phyloP scores from a whole-genome alignment of 78 protist genomes.

The Goniomonas avonlea region DNA sequence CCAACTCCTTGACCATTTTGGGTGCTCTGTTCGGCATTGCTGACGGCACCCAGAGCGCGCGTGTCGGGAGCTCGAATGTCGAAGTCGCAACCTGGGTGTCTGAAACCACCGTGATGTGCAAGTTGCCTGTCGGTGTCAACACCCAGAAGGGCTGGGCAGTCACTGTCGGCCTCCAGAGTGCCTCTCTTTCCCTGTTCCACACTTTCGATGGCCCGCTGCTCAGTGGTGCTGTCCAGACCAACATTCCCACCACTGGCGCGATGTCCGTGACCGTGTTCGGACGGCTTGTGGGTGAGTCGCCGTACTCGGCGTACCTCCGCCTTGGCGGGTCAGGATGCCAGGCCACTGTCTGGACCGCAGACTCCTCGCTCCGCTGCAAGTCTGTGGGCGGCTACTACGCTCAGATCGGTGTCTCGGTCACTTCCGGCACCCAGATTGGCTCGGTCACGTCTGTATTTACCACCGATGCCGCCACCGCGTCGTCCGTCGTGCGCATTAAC shows the following conservation, averaged over 20 bases:
- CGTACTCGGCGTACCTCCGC: not conserved
- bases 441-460: no score
- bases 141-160: no score
- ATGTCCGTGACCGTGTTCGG: not conserved
- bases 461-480: no score
- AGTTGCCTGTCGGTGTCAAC: no score
- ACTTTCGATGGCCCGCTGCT: not conserved
- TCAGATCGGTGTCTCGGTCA: not conserved
- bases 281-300: not conserved
- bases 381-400: not conserved
- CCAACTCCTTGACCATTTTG: not conserved
- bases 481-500: no score
- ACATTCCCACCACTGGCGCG: not conserved
- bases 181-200: not conserved
- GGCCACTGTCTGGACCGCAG: not conserved
- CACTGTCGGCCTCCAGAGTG: no score
- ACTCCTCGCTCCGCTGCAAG: not conserved
- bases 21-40: not conserved
- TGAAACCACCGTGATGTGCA: no score
- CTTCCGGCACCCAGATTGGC: not conserved
- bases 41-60: no score
- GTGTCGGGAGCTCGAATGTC: no score
- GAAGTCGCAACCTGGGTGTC: no score
- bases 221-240: not conserved
- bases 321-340: not conserved